These are phyloP conservation scores for Fusarium solani-melongenae DNA, from an alignment of 2,329 filamentous ascomycete genomes.

Conservation along the genomic window DNA sequence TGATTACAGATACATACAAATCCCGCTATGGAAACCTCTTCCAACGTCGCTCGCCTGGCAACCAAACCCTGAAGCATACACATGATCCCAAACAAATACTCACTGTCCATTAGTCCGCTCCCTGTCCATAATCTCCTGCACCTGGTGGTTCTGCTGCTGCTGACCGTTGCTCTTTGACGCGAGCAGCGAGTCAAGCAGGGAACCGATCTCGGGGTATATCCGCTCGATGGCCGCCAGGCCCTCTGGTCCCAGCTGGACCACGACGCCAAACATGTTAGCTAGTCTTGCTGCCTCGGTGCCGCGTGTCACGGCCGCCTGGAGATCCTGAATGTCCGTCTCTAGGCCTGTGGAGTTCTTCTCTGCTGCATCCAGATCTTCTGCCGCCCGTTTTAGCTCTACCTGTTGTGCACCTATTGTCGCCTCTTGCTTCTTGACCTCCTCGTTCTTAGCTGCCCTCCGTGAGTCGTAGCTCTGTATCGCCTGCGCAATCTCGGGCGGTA, in stretches of 20 bases:
- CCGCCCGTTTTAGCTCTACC: slow-evolving; percentile 32
- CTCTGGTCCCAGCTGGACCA: slow-evolving; percentile 42
- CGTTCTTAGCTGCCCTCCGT: slow-evolving; percentile 38
- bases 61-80: neutral
- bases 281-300: slow-evolving; percentile 40
- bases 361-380: slow-evolving; percentile 28
- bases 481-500: slow-evolving; percentile 43
- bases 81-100: slow-evolving; percentile 9
- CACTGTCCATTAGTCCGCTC: slow-evolving; percentile 34
- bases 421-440: slow-evolving; percentile 43
- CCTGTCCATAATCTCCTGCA: slow-evolving; percentile 23
- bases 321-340: slow-evolving; percentile 39
- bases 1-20: neutral
- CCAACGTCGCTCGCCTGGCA: neutral
- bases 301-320: slow-evolving; percentile 36
- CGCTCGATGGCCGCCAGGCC: slow-evolving; percentile 42
- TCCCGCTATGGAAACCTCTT: neutral
- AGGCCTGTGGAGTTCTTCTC: slow-evolving; percentile 32
- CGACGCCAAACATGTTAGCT: slow-evolving; percentile 41
- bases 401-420: slow-evolving; percentile 30
- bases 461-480: slow-evolving; percentile 42
- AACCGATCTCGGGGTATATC: slow-evolving; percentile 46
- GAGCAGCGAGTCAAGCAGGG: slow-evolving; percentile 40
- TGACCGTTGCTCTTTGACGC: slow-evolving; percentile 28
- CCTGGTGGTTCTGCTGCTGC: slow-evolving; percentile 25